Percentiles rank a stretch among this genome's conserved stretches.
Conservation (phyloP, 768 basidiomycete species). For the Phaffia australis region DNA sequence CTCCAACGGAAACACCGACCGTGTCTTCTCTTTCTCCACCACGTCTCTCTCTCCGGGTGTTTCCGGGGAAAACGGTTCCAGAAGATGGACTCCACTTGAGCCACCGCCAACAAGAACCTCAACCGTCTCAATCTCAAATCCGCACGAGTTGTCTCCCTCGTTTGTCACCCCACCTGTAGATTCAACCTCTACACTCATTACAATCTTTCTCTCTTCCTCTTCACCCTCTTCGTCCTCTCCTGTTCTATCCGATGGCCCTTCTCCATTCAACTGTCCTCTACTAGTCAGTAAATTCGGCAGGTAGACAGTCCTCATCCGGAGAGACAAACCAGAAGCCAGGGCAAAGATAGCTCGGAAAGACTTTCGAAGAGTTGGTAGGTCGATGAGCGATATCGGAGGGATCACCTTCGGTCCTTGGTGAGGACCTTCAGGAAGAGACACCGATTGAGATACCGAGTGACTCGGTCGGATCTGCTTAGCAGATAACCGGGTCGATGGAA, state of each 20-base stretch:
- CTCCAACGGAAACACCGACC: constrained; percentile 55
- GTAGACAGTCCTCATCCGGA: constrained; percentile 89
- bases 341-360: constrained; percentile 69
- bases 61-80: constrained; percentile 45
- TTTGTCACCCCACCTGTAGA: constrained; percentile 54
- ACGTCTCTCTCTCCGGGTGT: constrained; percentile 30
- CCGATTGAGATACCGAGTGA: constrained; percentile 45
- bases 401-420: constrained; percentile 32
- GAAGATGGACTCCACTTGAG: constrained; percentile 37
- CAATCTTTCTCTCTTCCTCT: constrained; percentile 70
- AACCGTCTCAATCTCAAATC: constrained; percentile 50
- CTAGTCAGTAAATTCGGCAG: constrained; percentile 71
- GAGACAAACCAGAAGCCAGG: constrained; percentile 70
- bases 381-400: constrained; percentile 24
- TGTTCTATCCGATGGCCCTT: constrained; percentile 29
- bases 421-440: constrained; percentile 42
- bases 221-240: constrained; percentile 40
- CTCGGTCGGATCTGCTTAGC: constrained; percentile 36
- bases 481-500: constrained; percentile 29
- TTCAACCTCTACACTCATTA: constrained; percentile 84
- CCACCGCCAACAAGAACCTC: constrained; percentile 61
- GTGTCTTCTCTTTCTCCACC: constrained; percentile 31
- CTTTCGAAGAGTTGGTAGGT: constrained; percentile 63
- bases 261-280: background rate
- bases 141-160: constrained; percentile 41